A percentile compares a stretch with the other conserved stretches of the same genome.
Conservation (phyloP, 2,329 filamentous ascomycete species). For the Arthroderma sp. region DNA sequence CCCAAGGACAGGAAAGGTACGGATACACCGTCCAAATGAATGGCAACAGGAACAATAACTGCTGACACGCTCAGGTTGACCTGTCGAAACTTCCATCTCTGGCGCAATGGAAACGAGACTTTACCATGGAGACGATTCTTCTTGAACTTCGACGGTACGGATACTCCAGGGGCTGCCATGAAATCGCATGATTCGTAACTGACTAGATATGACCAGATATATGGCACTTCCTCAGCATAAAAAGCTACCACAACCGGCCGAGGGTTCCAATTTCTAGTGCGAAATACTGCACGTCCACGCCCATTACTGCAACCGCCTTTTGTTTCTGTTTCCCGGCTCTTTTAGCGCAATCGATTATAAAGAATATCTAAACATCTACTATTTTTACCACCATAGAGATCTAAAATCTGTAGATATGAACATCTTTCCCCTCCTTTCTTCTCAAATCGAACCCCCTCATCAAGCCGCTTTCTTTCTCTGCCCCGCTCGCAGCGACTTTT, state of each 20-base stretch:
- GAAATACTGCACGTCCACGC: too few species aligned
- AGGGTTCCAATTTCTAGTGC: constrained; percentile 53
- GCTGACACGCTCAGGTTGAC: constrained; percentile 50
- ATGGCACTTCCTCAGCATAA: constrained; percentile 89
- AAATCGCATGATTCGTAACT: background rate
- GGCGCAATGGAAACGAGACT: constrained; percentile 79
- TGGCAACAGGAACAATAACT: background rate
- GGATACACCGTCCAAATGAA: constrained; percentile 3
- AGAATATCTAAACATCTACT: too few species aligned
- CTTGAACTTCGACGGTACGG: constrained; percentile 68
- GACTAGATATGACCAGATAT: constrained; percentile 45
- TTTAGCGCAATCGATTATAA: too few species aligned
- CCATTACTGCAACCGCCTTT: too few species aligned
- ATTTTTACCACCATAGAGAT: too few species aligned
- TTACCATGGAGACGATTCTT: constrained; percentile 87
- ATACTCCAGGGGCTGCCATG: background rate
- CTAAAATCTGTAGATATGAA: too few species aligned
- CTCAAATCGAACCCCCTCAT: too few species aligned
- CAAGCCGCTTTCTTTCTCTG: too few species aligned
- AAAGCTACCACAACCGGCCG: constrained; percentile 86
- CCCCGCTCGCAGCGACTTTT: too few species aligned
- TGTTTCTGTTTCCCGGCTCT: too few species aligned
- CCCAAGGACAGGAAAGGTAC: constrained; percentile 58
- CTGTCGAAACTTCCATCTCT: constrained; percentile 71
- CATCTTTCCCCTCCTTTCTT: too few species aligned